Evolutionary conservation across 2,329 filamentous ascomycete species (phyloP).

Genomic region (Juglanconis juglandina): DNA sequence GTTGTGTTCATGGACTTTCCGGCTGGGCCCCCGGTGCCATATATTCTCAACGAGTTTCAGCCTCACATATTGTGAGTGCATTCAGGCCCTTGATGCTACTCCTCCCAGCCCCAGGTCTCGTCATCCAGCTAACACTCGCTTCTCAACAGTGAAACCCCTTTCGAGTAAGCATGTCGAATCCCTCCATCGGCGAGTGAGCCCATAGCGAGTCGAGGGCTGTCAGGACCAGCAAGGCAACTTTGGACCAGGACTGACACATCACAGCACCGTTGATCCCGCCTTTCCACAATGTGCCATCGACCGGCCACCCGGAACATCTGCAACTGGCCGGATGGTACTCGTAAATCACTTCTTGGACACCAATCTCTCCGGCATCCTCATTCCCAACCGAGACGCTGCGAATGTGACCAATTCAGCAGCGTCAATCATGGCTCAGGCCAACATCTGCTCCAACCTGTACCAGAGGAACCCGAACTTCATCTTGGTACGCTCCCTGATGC

Average conservation of each 20-base stretch:
- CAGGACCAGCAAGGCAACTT: neutral
- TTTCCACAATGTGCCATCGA: slow-evolving; percentile 65
- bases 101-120: too few species aligned
- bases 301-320: slow-evolving; percentile 48
- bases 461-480: slow-evolving; percentile 34
- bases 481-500: slow-evolving; percentile 19
- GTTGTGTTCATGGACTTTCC: slow-evolving; percentile 61
- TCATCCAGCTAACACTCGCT: neutral
- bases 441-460: slow-evolving; percentile 30
- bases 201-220: neutral
- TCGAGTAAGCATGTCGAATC: slow-evolving; percentile 36
- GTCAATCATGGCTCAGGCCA: slow-evolving; percentile 39
- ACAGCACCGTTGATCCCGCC: slow-evolving; percentile 45
- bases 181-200: neutral
- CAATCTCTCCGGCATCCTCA: slow-evolving; percentile 28
- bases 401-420: slow-evolving; percentile 46
- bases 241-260: neutral
- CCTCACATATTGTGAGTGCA: slow-evolving; percentile 34
- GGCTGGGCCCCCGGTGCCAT: slow-evolving; percentile 42
- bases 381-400: slow-evolving; percentile 28
- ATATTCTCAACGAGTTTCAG: slow-evolving; percentile 61
- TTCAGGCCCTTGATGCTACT: too few species aligned
- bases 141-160: slow-evolving; percentile 58
- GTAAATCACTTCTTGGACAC: slow-evolving; percentile 65
- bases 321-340: slow-evolving; percentile 41